Evolutionary conservation across 257 asterid genomes (phyloP), one percentile per base, ranked within the genome.

Genomic region (Solanum chaucha): DNA sequence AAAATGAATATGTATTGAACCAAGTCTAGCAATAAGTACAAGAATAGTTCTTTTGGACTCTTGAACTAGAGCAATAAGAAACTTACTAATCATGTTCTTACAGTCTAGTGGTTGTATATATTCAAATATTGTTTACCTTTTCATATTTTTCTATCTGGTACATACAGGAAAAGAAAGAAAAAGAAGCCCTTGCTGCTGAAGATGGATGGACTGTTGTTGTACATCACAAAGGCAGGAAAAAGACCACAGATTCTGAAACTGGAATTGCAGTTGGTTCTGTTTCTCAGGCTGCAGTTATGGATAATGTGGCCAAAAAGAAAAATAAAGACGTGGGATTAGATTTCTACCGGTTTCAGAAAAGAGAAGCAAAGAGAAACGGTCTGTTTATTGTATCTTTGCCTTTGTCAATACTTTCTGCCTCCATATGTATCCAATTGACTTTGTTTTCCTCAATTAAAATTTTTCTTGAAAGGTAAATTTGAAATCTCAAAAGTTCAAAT

Each of bases 191-290:
- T 87, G 96, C 94, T 86, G 99, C 95, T 48, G 99, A 94, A 86
- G 99, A 93, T 88, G 99, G 99, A 85, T 97, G 98, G 98, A 93
- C 98, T 2, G 98, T 97, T 81, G 99, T 96, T 61, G 94, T 92
- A 86, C 99, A 97, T 80, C 98, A 97, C 20, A 97, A 92, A 90
- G 98, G 99, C 73, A 92, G 99, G 92, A 97, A 97, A 88, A 97
- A 95, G 94, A 96, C 97, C 2, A 92, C 96, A 11, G 99, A 96
- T 24, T 90, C 93, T 71, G 99, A 95, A 88, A 93, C 93, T 90
- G 99, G 99, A 90, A 86, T 91, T 46, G 93, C 93, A 36, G 99
- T 97, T 30, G 99, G 99, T 75, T 94, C 99, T 90, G 98, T 96
- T 86, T 92, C 97, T 83, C 95, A 93, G 92, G 98, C 99, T 88